Percentiles rank a stretch among this genome's conserved stretches.
Evolutionary conservation across 2,329 filamentous ascomycete genomes (phyloP).

Genomic region (Leptographium radiaticola): DNA sequence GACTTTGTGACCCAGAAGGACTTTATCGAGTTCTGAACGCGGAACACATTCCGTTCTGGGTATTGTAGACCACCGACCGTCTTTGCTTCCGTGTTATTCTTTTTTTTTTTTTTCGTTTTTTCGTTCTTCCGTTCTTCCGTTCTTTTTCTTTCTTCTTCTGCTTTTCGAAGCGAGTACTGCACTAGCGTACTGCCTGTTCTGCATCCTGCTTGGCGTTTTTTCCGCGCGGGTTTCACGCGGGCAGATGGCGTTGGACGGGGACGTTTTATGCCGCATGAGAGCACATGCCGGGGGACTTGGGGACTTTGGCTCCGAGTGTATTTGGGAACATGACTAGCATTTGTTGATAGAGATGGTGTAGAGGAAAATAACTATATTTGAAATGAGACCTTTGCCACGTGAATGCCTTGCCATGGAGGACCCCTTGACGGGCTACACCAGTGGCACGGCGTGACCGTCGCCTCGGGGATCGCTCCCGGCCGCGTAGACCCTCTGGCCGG

Average conservation of each 20-base stretch:
- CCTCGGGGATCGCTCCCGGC: constrained; percentile 78
- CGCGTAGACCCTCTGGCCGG: constrained; percentile 61
- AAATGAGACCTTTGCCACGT: background rate
- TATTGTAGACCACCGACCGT: constrained; percentile 1
- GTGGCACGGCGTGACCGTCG: constrained; percentile 43
- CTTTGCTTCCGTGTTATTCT: background rate
- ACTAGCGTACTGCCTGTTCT: background rate
- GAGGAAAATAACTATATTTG: background rate
- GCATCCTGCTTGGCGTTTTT: background rate
- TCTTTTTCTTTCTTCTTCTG: background rate
- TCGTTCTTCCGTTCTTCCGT: background rate
- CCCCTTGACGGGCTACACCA: background rate
- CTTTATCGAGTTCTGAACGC: constrained; percentile 36
- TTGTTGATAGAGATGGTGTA: background rate
- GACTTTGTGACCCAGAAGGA: constrained; percentile 47
- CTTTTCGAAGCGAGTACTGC: background rate
- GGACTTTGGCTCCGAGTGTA: background rate
- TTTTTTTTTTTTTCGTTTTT: background rate
- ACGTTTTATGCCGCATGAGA: background rate
- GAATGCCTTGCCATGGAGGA: too few relatives aligned
- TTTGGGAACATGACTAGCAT: background rate
- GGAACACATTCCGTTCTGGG: background rate
- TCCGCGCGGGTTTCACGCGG: too few relatives aligned
- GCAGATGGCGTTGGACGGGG: background rate
- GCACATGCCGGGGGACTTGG: background rate